Base-by-base conservation (phyloP, 495 filamentous ascomycete species). In the Tetracladium setigerum region DNA sequence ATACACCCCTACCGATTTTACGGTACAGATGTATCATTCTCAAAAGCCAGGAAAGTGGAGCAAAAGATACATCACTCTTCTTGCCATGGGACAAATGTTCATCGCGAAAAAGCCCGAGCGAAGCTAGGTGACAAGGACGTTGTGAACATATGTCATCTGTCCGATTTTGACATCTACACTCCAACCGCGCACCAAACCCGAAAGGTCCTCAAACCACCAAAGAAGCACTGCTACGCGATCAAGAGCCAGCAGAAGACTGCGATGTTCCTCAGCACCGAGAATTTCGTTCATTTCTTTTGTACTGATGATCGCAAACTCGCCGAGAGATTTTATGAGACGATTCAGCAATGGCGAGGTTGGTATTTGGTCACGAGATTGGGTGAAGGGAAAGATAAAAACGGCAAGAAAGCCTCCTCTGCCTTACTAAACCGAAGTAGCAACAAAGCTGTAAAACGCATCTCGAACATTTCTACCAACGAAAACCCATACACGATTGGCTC, bases 211-310 rank as follows among this genome's bases (percentile, higher is more conserved):
- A 85, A 78, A 52, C 82, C 84, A 1, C 87, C 87, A 0, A 90
- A 87, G 56, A 83, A 81, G 57, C 70, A 82, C 45, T 95, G 87
- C 62, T 90, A 83, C 58, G 90, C 87, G 3, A 74, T 98, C 54
- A 96, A 95, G 62, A 94, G 87, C 51, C 92, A 95, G 63, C 83
- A 97, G 59, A 95, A 94, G 56, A 82, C 83, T 5, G 83, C 74
- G 30, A 81, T 95, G 59, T 98, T 97, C 57, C 59, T 86, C 31
- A 82, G 81, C 30, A 84, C 82, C 0, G 79, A 86, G 18, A 89
- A 89, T 47, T 98, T 86, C 61, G 82, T 94, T 10, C 91, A 97
- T 52, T 95, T 89, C 62, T 95, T 98, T 65, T 78, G 78, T 35
- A 89, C 83, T 7, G 86, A 85, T 14, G 86, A 95, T 52, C 68